phyloP scores from a whole-genome alignment of 768 basidiomycete genomes.

The Leccinellum rugosiceps region DNA sequence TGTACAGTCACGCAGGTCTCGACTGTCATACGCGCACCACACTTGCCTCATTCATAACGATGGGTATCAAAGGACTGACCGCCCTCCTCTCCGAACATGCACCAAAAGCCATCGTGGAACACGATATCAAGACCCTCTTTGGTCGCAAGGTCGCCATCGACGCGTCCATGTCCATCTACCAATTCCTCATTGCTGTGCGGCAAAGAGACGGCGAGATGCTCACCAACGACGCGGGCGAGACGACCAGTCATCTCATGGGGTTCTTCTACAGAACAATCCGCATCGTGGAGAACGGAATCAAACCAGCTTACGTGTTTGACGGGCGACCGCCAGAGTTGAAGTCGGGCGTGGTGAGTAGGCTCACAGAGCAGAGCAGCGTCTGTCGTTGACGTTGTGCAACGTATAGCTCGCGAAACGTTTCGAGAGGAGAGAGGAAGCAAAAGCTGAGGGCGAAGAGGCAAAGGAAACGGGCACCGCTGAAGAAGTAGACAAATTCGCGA shows the following conservation, averaged over 20 bases:
- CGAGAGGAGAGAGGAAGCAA: slow-evolving; percentile 86
- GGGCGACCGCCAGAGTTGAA: slow-evolving; percentile 98
- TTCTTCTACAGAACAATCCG: slow-evolving; percentile 97
- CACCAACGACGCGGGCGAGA: slow-evolving; percentile 96
- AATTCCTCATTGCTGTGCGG: slow-evolving; percentile 96
- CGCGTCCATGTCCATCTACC: slow-evolving; percentile 96
- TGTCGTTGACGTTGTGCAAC: not conserved
- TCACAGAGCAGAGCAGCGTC: not conserved
- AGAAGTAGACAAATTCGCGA: slow-evolving; percentile 85
- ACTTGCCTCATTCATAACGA: slow-evolving; percentile 25
- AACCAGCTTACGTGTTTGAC: slow-evolving; percentile 97
- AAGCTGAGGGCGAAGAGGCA: slow-evolving; percentile 92
- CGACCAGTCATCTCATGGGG: slow-evolving; percentile 98
- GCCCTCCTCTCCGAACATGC: slow-evolving; percentile 87
- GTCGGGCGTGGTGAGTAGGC: slow-evolving; percentile 81
- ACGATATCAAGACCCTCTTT: slow-evolving; percentile 96
- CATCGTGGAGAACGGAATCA: slow-evolving; percentile 98
- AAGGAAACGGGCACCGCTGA: slow-evolving; percentile 94
- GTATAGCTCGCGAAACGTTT: slow-evolving; percentile 93
- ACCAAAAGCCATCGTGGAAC: slow-evolving; percentile 80
- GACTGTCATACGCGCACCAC: not conserved
- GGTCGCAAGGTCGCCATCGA: slow-evolving; percentile 98
- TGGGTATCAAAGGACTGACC: slow-evolving; percentile 97
- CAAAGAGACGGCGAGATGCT: slow-evolving; percentile 96
- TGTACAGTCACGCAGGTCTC: slow-evolving; percentile 10